A percentile compares a stretch with the other conserved stretches of the same genome.
Evolutionary conservation across 371 early-diverging fungal species (phyloP).

Genomic region (Actinomortierella ambigua): DNA sequence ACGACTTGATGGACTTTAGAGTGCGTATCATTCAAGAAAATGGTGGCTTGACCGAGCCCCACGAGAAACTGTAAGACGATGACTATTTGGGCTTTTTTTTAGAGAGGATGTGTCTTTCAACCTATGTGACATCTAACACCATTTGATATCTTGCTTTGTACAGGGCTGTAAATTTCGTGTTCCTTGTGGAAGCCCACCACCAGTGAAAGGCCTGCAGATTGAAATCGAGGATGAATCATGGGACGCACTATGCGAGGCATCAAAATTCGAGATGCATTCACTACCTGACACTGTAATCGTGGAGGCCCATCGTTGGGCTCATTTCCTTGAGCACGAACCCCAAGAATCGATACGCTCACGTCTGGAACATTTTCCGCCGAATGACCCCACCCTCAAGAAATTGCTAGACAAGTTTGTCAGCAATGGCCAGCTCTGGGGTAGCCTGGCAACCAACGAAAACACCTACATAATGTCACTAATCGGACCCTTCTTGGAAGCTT

Average conservation of each 20-base stretch:
- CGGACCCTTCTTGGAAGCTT: constrained; percentile 14
- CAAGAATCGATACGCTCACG: constrained; percentile 6
- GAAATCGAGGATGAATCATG: constrained; percentile 17
- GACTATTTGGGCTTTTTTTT: no score
- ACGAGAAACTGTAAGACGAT: constrained; percentile 17
- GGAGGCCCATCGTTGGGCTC: constrained; percentile 18
- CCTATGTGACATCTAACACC: no score
- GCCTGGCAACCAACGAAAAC: constrained; percentile 14
- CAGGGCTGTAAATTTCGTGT: constrained; percentile 20
- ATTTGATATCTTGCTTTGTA: constrained; percentile 6
- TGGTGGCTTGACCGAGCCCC: constrained; percentile 10
- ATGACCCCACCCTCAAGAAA: constrained; percentile 8
- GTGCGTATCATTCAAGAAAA: constrained; percentile 13
- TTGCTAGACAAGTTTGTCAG: constrained; percentile 8
- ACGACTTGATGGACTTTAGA: constrained; percentile 14
- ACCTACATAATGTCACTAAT: constrained; percentile 11
- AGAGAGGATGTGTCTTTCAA: no score
- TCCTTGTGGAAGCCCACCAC: constrained; percentile 16
- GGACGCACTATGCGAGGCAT: constrained; percentile 17
- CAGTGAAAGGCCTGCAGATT: constrained; percentile 11
- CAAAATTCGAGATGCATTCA: constrained; percentile 9
- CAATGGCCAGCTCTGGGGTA: constrained; percentile 16
- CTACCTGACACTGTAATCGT: constrained; percentile 9
- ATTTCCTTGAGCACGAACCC: constrained; percentile 1
- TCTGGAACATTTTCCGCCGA: constrained; percentile 9